Evolutionary conservation across 2,329 filamentous ascomycete genomes (phyloP), one percentile per base, ranked within the genome.

Genomic region (Fusarium ramigenum): DNA sequence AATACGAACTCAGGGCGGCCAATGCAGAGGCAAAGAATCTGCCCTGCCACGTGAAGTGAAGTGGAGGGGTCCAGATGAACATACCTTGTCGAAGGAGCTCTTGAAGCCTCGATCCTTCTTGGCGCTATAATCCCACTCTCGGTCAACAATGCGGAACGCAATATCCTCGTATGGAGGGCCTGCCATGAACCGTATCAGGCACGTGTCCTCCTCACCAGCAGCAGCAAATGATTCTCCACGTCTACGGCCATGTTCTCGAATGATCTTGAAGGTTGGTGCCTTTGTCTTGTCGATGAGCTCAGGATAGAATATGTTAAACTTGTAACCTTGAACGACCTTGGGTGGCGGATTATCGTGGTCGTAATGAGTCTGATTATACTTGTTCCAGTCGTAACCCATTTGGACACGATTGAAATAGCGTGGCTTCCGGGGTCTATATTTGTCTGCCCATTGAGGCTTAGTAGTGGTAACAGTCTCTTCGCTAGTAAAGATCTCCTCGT

Each of bases 311-410:
- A 99, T 96, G 84, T 99, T 98, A 88, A 99, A 99, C 82, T 97
- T 98, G 87, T 99, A 99, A 63, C 96, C 96, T 82, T 99, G 96
- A 16, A 99, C 96, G 11, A 99, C 96, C 84, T 97, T 98, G 32
- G 96, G 96, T 4, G 96, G 96, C 5, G 96, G 96, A 79, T 98
- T 98, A 80, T 98, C 96, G 82, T 98, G 94, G 82, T 98, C 96
- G 84, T 99, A 99, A 83, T 99, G 96, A 18, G 96, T 99, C 84
- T 99, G 96, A 80, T 99, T 99, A 88, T 99, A 99, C 83, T 99
- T 99, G 87, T 99, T 99, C 96, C 96, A 99, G 82, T 99, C 96
- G 82, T 98, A 99, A 60, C 96, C 96, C 93, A 98, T 98, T 82
- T 97, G 95, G 52, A 98, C 95, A 44, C 96, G 92, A 80, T 98